phyloP scores from a whole-genome alignment of 2,329 filamentous ascomycete species.

The Xylariaceae sp. region DNA sequence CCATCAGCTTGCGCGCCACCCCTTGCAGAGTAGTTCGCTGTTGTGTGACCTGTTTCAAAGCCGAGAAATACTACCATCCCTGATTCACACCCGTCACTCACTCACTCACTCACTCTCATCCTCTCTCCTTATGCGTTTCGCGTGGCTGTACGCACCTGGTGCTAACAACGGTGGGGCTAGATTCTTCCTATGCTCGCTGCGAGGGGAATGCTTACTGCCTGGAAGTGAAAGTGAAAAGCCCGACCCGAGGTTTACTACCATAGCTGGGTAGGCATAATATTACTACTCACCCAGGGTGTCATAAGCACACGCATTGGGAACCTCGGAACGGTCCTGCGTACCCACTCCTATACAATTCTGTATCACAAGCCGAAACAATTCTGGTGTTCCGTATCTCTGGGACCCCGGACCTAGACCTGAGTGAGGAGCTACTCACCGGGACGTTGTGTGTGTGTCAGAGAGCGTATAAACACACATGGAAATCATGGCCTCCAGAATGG shows the following conservation, averaged over 20 bases:
- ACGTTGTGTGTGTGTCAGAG: neutral
- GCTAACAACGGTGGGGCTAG: constrained; percentile 26
- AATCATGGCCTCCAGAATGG: constrained; percentile 56
- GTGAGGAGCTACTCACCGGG: neutral
- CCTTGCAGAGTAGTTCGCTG: constrained; percentile 6
- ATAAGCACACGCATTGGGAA: constrained; percentile 6
- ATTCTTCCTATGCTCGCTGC: constrained; percentile 18
- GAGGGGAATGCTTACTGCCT: constrained; percentile 20
- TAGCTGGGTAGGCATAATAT: neutral
- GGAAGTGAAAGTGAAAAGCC: constrained; percentile 14
- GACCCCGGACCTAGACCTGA: too few relatives aligned
- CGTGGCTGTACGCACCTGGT: constrained; percentile 1
- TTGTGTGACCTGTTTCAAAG: constrained; percentile 19
- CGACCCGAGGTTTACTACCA: constrained; percentile 4
- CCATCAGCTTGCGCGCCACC: neutral
- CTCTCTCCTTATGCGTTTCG: constrained; percentile 10
- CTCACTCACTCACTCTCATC: too few relatives aligned
- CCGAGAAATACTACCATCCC: constrained; percentile 12
- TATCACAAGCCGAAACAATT: constrained; percentile 6
- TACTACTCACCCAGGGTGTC: neutral
- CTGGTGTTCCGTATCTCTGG: too few relatives aligned
- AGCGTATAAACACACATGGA: constrained; percentile 12
- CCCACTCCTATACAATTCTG: neutral
- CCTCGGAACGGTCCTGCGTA: neutral
- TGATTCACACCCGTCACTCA: constrained; percentile 17